Percentiles rank a stretch among this genome's conserved stretches.
Evolutionary conservation across 768 basidiomycete species (phyloP).

Genomic region (Collybiopsis confluens): DNA sequence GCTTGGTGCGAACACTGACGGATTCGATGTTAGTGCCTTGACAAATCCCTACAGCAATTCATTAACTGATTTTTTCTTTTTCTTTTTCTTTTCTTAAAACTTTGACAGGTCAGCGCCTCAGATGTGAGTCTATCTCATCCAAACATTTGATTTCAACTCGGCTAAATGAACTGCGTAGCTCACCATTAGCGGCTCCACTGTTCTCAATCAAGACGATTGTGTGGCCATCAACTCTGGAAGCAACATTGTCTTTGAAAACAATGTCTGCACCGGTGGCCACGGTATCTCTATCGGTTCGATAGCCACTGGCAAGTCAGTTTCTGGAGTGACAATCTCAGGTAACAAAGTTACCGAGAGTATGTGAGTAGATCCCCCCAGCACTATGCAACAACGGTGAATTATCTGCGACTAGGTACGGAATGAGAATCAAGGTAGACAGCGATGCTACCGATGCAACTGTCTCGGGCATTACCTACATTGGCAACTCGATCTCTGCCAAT

Average conservation of each 20-base stretch:
- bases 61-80: too few relatives aligned
- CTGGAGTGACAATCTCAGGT: not conserved
- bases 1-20: slow-evolving; percentile 24
- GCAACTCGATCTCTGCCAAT: slow-evolving; percentile 32
- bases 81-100: too few relatives aligned
- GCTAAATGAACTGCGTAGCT: too few relatives aligned
- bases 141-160: too few relatives aligned
- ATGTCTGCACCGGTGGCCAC: slow-evolving; percentile 40
- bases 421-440: slow-evolving; percentile 10
- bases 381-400: not conserved
- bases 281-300: slow-evolving; percentile 47
- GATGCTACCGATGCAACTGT: slow-evolving; percentile 28
- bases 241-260: slow-evolving; percentile 29
- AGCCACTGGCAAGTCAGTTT: slow-evolving; percentile 21
- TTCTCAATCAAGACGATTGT: slow-evolving; percentile 7
- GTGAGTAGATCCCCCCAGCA: not conserved
- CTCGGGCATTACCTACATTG: slow-evolving; percentile 27
- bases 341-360: slow-evolving; percentile 23
- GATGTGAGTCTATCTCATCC: too few relatives aligned
- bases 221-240: slow-evolving; percentile 23
- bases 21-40: slow-evolving; percentile 23
- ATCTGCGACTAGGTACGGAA: not conserved
- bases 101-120: too few relatives aligned
- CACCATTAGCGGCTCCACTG: slow-evolving; percentile 2
- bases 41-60: too few relatives aligned